These are phyloP conservation scores for Lachnellula cervina DNA, from an alignment of 2,329 filamentous ascomycete species.

Conservation along the genomic window DNA sequence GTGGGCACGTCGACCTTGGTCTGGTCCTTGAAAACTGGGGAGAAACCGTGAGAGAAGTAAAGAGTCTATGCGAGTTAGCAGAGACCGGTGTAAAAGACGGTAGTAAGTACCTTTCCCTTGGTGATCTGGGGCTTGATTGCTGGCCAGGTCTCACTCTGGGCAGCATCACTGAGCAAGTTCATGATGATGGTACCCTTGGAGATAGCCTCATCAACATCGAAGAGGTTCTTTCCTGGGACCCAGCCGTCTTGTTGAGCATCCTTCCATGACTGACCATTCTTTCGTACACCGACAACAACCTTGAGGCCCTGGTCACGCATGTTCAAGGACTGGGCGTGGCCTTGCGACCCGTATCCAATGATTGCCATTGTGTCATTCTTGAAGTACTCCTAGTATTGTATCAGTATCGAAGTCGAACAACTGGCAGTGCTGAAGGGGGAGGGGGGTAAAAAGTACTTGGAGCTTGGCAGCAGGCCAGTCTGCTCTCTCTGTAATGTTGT, in stretches of 20 bases:
- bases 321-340: constrained; percentile 98
- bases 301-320: constrained; percentile 99
- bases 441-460: constrained; percentile 57
- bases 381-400: constrained; percentile 78
- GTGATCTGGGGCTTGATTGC: constrained; percentile 95
- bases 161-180: constrained; percentile 97
- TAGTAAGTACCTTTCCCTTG: constrained; percentile 79
- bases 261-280: constrained; percentile 98
- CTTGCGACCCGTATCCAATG: constrained; percentile 97
- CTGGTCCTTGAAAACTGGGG: constrained; percentile 98
- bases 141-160: constrained; percentile 98
- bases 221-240: constrained; percentile 97
- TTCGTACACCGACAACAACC: constrained; percentile 97
- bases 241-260: constrained; percentile 96
- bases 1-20: constrained; percentile 97
- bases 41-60: constrained; percentile 99
- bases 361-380: constrained; percentile 99
- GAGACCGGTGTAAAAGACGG: background rate
- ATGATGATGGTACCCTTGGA: constrained; percentile 90
- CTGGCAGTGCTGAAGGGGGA: constrained; percentile 12
- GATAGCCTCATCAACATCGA: constrained; percentile 97
- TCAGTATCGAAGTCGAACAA: constrained; percentile 14
- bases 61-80: constrained; percentile 62
- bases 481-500: constrained; percentile 66
- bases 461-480: constrained; percentile 99